Evolutionary conservation across 164 flowering plant species (phyloP).

Genomic region (Nymphaea colorata): DNA sequence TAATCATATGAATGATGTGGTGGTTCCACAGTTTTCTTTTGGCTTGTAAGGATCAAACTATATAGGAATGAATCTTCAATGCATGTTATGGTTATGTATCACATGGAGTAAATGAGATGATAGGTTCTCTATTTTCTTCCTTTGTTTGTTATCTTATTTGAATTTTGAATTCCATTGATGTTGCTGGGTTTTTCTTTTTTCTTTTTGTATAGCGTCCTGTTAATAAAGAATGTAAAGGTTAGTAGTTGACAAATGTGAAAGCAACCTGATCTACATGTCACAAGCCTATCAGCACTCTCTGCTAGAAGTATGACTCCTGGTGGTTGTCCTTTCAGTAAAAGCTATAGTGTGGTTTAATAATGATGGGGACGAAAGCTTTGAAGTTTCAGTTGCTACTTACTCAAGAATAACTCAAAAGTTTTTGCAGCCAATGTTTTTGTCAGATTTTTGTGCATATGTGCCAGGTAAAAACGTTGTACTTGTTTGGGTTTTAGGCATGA

Average conservation of each 20-base stretch:
- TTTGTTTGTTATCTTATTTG: constrained; percentile 1
- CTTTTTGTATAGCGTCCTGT: constrained; percentile 64
- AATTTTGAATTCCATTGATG: background rate
- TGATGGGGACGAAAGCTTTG: constrained; percentile 49
- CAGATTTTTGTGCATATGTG: constrained; percentile 26
- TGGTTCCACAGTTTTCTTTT: constrained; percentile 20
- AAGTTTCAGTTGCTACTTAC: constrained; percentile 51
- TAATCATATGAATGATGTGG: constrained; percentile 18
- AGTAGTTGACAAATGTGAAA: constrained; percentile 67
- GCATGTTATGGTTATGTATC: constrained; percentile 28
- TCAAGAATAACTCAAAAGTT: constrained; percentile 32
- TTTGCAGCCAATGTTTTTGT: constrained; percentile 40
- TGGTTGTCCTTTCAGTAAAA: constrained; percentile 7
- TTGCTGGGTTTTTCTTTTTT: constrained; percentile 21
- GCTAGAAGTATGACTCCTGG: constrained; percentile 35
- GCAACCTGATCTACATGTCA: constrained; percentile 33
- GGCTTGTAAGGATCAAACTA: constrained; percentile 27
- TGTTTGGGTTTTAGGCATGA: constrained; percentile 15
- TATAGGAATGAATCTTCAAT: constrained; percentile 19
- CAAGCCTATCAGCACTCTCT: constrained; percentile 42
- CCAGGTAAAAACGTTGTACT: constrained; percentile 54
- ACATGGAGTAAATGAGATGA: constrained; percentile 19
- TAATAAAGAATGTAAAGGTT: constrained; percentile 60
- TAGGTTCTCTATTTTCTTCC: constrained; percentile 4
- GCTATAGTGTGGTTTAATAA: constrained; percentile 48